Percentiles rank a stretch among this genome's conserved stretches.
phyloP scores from a whole-genome alignment of 345 rosid genomes.

The Erysimum cheiranthoides region DNA sequence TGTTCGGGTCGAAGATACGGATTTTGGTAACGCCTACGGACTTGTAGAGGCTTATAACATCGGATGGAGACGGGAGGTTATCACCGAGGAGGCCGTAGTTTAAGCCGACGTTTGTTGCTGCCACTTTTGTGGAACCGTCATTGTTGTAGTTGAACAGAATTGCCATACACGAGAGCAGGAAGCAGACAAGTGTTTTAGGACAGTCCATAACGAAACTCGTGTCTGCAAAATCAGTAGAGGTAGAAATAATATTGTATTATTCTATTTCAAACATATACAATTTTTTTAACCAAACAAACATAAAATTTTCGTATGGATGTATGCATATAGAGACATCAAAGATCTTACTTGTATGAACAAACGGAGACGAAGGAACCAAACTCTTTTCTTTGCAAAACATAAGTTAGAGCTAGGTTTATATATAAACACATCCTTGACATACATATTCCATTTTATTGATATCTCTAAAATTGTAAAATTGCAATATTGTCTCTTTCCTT shows the following conservation, averaged over 20 bases:
- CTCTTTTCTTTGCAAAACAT: background rate
- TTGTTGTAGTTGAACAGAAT: background rate
- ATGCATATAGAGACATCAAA: background rate
- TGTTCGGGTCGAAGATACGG: conserved; percentile 51
- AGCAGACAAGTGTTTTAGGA: background rate
- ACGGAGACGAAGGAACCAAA: background rate
- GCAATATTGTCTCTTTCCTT: background rate
- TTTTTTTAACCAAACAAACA: background rate
- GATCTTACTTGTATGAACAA: conserved; percentile 19
- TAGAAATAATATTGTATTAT: background rate
- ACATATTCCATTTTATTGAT: background rate
- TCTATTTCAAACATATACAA: background rate
- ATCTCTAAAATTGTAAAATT: conserved; percentile 8
- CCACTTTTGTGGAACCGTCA: background rate
- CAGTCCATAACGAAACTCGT: conserved; percentile 11
- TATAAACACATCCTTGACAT: background rate
- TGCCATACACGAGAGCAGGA: conserved; percentile 1
- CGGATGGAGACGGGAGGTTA: conserved; percentile 50
- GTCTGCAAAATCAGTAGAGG: background rate
- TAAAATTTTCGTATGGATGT: background rate
- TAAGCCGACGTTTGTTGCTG: conserved; percentile 42
- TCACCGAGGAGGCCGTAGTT: conserved; percentile 54
- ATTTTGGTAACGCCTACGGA: conserved; percentile 23
- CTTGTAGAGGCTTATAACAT: conserved; percentile 49
- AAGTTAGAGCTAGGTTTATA: background rate